Evolutionary conservation across 2,329 filamentous ascomycete species (phyloP).

Genomic region (Tolypocladium ophioglossoides): DNA sequence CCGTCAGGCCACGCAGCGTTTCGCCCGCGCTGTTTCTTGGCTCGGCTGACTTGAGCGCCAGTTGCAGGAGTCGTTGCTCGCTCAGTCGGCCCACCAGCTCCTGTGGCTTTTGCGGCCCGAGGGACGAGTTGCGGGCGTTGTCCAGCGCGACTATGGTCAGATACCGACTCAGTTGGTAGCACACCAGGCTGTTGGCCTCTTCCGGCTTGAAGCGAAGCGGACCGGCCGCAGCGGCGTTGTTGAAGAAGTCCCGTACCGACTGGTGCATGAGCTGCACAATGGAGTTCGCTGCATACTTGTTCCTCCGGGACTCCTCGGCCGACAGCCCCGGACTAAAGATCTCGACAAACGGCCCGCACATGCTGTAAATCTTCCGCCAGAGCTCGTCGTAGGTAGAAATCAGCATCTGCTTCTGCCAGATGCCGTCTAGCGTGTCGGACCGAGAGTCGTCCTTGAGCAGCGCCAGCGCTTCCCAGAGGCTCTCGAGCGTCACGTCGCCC

Average conservation of each 20-base stretch:
- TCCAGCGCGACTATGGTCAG: neutral
- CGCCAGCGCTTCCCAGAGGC: conserved; percentile 3
- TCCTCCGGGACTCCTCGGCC: neutral
- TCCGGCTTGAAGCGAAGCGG: neutral
- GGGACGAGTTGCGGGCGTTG: neutral
- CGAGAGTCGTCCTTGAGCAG: neutral
- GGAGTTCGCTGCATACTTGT: neutral
- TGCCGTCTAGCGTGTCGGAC: neutral
- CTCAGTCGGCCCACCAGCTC: neutral
- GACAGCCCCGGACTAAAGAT: neutral
- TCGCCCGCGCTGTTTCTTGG: neutral
- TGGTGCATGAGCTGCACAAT: conserved; percentile 5
- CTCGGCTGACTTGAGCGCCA: neutral
- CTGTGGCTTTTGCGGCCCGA: neutral
- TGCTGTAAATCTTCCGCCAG: conserved; percentile 1
- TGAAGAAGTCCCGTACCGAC: conserved; percentile 3
- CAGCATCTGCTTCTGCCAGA: neutral
- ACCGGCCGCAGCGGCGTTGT: neutral
- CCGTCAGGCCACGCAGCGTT: neutral
- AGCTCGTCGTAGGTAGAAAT: neutral
- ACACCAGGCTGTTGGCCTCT: neutral
- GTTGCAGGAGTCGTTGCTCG: neutral
- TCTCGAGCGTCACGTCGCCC: conserved; percentile 2
- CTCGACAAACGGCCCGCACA: conserved; percentile 1
- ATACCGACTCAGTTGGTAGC: neutral